phyloP scores from a whole-genome alignment of 2,329 filamentous ascomycete genomes.

The Calonectria montana region DNA sequence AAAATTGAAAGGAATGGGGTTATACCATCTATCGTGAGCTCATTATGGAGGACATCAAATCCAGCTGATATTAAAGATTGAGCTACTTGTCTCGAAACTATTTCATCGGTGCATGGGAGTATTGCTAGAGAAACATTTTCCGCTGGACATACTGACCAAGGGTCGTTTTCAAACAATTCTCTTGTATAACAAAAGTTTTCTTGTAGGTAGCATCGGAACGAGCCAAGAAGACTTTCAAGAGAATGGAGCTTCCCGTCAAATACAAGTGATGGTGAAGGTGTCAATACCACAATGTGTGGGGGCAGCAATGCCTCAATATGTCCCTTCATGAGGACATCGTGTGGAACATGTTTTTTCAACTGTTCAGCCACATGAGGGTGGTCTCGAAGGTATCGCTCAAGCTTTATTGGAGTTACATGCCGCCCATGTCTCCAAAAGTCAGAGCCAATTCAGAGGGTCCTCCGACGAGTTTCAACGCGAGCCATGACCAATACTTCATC shows the following conservation, averaged over 20 bases:
- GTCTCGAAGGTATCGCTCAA: slow-evolving; percentile 9
- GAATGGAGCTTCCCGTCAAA: neutral
- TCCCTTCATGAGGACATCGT: neutral
- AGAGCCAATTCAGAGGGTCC: neutral
- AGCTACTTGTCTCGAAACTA: neutral
- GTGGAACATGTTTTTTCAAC: neutral
- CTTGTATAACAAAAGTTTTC: neutral
- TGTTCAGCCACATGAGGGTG: neutral
- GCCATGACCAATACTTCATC: slow-evolving; percentile 10
- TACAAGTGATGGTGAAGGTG: neutral
- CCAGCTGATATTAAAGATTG: neutral
- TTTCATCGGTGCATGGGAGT: rapidly evolving
- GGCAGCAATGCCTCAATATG: neutral
- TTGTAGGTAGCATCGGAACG: neutral
- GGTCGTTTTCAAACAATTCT: neutral
- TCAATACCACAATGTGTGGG: neutral
- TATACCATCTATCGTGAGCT: neutral
- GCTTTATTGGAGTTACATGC: neutral
- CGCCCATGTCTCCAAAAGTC: slow-evolving; percentile 16
- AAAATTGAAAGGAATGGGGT: neutral
- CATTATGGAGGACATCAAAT: neutral
- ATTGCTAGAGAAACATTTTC: rapidly evolving
- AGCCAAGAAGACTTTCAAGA: neutral
- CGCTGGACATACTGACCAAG: neutral
- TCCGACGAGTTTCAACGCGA: neutral